These are phyloP conservation scores for Pleurotus djamor DNA, from an alignment of 768 basidiomycete species.

Conservation along the genomic window DNA sequence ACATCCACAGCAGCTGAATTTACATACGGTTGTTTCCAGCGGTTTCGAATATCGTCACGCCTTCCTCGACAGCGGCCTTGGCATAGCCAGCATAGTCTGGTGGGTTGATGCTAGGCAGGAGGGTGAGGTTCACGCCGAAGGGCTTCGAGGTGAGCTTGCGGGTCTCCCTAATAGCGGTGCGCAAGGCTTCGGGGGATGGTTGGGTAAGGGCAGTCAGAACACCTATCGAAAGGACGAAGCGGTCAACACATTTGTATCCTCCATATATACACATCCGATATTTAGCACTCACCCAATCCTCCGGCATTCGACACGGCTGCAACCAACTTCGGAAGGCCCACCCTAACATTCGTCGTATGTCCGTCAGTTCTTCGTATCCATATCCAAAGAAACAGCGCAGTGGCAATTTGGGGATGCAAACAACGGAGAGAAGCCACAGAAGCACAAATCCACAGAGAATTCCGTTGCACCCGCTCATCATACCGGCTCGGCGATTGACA, in stretches of 20 bases:
- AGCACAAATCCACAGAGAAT: too few relatives aligned
- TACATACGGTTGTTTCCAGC: conserved; percentile 85
- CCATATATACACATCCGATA: neutral
- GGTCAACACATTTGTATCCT: neutral
- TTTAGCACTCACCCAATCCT: conserved; percentile 61
- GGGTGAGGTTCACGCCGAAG: conserved; percentile 84
- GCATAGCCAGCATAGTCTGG: conserved; percentile 90
- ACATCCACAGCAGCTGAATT: too few relatives aligned
- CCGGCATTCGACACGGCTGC: conserved; percentile 84
- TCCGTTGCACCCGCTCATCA: too few relatives aligned
- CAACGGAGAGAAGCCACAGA: too few relatives aligned
- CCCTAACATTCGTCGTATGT: conserved; percentile 41
- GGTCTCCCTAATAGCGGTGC: conserved; percentile 78
- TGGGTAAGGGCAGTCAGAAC: conserved; percentile 89
- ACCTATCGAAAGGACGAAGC: conserved; percentile 33
- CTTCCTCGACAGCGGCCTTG: conserved; percentile 80
- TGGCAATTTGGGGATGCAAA: too few relatives aligned
- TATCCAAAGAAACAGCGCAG: too few relatives aligned
- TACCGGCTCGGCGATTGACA: too few relatives aligned
- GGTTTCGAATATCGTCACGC: conserved; percentile 88
- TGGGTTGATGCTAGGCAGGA: conserved; percentile 87
- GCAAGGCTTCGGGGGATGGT: conserved; percentile 79
- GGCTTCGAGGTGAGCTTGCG: conserved; percentile 65
- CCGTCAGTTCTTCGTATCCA: neutral
- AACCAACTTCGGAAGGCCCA: conserved; percentile 71